These are phyloP conservation scores for Fagopyrum homotropicum DNA, from an alignment of 148 eudicot species.

Conservation along the genomic window DNA sequence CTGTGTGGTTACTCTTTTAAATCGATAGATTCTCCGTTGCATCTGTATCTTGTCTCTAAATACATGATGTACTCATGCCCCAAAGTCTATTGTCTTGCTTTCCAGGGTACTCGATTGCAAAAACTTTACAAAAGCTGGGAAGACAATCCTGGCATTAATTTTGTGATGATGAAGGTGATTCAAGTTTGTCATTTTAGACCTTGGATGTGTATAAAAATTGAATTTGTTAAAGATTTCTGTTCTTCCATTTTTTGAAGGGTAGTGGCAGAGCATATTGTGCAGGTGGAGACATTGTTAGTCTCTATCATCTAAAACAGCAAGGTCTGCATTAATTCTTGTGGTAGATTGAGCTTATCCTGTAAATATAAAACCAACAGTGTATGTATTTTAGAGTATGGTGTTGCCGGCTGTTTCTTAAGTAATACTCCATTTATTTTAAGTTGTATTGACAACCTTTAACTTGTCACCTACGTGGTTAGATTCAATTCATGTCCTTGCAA, in stretches of 20 bases:
- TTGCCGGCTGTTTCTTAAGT: background rate
- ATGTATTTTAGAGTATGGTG: background rate
- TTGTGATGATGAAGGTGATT: constrained; percentile 73
- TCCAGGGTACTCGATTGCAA: constrained; percentile 59
- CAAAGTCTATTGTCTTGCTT: constrained; percentile 11
- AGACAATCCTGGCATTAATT: constrained; percentile 53
- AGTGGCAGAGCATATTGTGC: constrained; percentile 90
- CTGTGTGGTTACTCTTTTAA: background rate
- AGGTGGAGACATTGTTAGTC: constrained; percentile 73
- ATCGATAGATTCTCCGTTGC: background rate
- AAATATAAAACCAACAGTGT: background rate
- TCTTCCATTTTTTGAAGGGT: constrained; percentile 48
- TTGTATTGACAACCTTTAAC: background rate
- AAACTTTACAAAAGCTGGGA: constrained; percentile 73
- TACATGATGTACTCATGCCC: background rate
- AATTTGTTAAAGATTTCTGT: background rate
- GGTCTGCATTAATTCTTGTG: constrained; percentile 28
- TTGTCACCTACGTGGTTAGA: background rate
- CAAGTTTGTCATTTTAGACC: background rate
- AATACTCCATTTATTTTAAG: background rate
- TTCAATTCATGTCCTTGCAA: background rate
- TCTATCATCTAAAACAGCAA: constrained; percentile 42
- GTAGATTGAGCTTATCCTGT: background rate
- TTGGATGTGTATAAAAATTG: background rate
- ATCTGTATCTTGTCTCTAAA: background rate